phyloP scores from a whole-genome alignment of 2,329 filamentous ascomycete species.

The Reticulascus tulasneorum region DNA sequence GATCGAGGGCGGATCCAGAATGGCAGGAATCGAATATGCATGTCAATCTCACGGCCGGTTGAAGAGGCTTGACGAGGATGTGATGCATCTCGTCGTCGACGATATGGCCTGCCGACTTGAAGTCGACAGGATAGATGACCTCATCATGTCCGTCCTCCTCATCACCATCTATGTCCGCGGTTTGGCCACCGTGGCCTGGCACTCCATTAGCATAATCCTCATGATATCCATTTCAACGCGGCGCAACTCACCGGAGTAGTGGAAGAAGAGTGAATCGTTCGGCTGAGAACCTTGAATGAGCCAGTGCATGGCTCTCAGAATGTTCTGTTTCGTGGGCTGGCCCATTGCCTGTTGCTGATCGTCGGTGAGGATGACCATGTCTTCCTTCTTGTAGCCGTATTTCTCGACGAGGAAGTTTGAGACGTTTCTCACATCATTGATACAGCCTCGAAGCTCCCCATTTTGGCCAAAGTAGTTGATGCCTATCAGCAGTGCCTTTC shows the following conservation, averaged over 20 bases:
- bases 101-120: constrained; percentile 65
- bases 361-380: constrained; percentile 77
- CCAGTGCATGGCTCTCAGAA: constrained; percentile 72
- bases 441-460: constrained; percentile 70
- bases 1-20: constrained; percentile 71
- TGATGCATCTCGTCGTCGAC: constrained; percentile 76
- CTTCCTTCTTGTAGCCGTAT: constrained; percentile 70
- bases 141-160: constrained; percentile 77
- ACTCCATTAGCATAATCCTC: constrained; percentile 24
- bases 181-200: constrained; percentile 76
- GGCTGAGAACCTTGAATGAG: constrained; percentile 66
- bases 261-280: constrained; percentile 74
- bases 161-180: constrained; percentile 68
- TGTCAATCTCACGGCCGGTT: constrained; percentile 78
- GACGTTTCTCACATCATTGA: constrained; percentile 78
- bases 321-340: constrained; percentile 72
- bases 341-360: constrained; percentile 67
- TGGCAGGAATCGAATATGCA: constrained; percentile 82
- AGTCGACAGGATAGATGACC: constrained; percentile 76
- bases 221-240: no score
- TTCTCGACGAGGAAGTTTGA: constrained; percentile 64
- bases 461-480: constrained; percentile 77
- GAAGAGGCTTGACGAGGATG: constrained; percentile 72
- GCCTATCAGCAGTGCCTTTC: constrained; percentile 72
- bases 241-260: no score